A percentile compares a stretch with the other conserved stretches of the same genome.
phyloP scores from a whole-genome alignment of 2,329 filamentous ascomycete genomes.

The Orbilia brochopaga region DNA sequence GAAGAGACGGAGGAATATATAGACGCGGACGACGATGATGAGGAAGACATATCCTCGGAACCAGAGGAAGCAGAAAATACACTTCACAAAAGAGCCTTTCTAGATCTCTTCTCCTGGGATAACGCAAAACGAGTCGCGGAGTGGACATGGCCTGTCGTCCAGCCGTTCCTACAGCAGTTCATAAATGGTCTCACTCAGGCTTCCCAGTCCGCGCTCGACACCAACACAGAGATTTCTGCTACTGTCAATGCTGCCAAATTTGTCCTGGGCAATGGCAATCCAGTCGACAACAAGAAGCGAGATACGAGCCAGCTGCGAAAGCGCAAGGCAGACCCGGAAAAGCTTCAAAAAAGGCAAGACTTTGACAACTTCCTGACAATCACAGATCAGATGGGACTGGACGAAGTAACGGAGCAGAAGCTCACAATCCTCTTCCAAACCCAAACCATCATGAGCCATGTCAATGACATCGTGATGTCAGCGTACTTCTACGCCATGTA shows the following conservation, averaged over 20 bases:
- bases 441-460: constrained; percentile 41
- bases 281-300: constrained; percentile 36
- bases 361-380: constrained; percentile 27
- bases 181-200: constrained; percentile 34
- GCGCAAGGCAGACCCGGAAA: not conserved
- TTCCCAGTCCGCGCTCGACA: constrained; percentile 24
- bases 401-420: constrained; percentile 36
- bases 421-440: constrained; percentile 34
- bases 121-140: constrained; percentile 13
- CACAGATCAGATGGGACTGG: constrained; percentile 34
- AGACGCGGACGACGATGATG: too few species aligned
- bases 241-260: constrained; percentile 26
- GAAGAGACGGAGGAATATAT: not conserved
- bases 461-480: constrained; percentile 29
- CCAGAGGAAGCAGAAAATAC: not conserved
- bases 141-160: constrained; percentile 33
- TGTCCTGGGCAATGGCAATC: constrained; percentile 34
- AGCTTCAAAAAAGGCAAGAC: constrained; percentile 30
- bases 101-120: constrained; percentile 26
- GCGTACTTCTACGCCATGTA: constrained; percentile 44
- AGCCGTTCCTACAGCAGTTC: constrained; percentile 40
- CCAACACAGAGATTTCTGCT: constrained; percentile 11
- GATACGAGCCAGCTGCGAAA: not conserved
- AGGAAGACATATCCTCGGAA: not conserved
- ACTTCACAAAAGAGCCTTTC: constrained; percentile 28